phyloP scores from a whole-genome alignment of 2,329 filamentous ascomycete genomes.

The Chaetomium olivaceum region DNA sequence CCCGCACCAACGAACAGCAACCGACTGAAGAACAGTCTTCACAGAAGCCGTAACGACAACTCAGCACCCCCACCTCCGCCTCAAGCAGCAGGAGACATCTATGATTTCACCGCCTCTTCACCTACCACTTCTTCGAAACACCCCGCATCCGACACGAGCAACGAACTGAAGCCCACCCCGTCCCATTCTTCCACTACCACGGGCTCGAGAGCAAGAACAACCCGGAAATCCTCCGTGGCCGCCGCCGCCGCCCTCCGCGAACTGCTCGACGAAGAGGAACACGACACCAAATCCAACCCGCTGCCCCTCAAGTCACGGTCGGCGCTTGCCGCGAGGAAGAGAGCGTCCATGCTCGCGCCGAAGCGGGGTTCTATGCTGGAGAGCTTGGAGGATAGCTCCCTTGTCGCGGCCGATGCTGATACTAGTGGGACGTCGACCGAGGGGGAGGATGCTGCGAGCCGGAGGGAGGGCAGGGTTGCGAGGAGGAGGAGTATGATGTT shows the following conservation, averaged over 20 bases:
- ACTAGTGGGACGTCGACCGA: slow-evolving; percentile 26
- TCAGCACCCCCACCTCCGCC: background rate
- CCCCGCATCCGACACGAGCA: background rate
- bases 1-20: background rate
- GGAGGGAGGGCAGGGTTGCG: slow-evolving; percentile 36
- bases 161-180: background rate
- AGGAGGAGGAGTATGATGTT: slow-evolving; percentile 62
- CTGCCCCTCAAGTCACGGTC: slow-evolving; percentile 6
- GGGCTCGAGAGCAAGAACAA: slow-evolving; percentile 31
- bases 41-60: background rate
- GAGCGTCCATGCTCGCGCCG: slow-evolving; percentile 46
- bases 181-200: background rate
- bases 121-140: slow-evolving; percentile 35
- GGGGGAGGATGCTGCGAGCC: slow-evolving; percentile 28
- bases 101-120: slow-evolving; percentile 56
- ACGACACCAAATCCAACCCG: slow-evolving; percentile 24
- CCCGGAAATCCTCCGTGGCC: slow-evolving; percentile 28
- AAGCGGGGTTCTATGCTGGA: slow-evolving; percentile 35
- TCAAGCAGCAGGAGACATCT: slow-evolving; percentile 45
- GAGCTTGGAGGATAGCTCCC: slow-evolving; percentile 26
- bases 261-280: slow-evolving; percentile 34
- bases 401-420: slow-evolving; percentile 34
- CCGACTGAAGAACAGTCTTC: background rate
- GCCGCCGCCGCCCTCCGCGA: slow-evolving; percentile 25
- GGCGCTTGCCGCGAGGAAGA: slow-evolving; percentile 36